A percentile compares a stretch with the other conserved stretches of the same genome.
Evolutionary conservation across 176 grass and related monocot genomes (phyloP).

Genomic region (Lolium multiflorum): DNA sequence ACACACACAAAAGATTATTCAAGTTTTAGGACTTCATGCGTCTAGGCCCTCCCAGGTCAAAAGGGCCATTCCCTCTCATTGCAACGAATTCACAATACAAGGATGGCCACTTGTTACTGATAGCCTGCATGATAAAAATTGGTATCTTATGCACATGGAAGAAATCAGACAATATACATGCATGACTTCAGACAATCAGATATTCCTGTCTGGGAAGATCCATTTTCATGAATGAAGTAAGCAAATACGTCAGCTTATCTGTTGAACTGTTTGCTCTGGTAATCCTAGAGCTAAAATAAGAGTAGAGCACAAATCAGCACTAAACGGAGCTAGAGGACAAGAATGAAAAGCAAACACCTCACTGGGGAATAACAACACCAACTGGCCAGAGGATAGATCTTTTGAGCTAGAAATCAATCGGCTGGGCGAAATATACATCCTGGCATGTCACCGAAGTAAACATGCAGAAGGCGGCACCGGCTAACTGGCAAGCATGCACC

Average conservation of each 20-base stretch:
- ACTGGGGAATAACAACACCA: conserved; percentile 28
- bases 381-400: conserved; percentile 31
- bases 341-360: conserved; percentile 30
- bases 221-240: conserved; percentile 28
- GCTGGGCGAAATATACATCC: conserved; percentile 52
- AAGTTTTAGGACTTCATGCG: too few species aligned
- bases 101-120: background rate
- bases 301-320: conserved; percentile 44
- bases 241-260: conserved; percentile 36
- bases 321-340: conserved; percentile 19
- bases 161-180: conserved; percentile 15
- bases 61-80: background rate
- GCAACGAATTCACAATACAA: background rate
- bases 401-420: conserved; percentile 40
- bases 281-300: conserved; percentile 25
- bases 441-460: conserved; percentile 37
- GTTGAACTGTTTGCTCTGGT: conserved; percentile 25
- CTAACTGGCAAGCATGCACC: conserved; percentile 33
- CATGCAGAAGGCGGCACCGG: conserved; percentile 2
- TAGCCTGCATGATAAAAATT: background rate
- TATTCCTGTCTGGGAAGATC: conserved; percentile 5
- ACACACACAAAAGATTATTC: too few species aligned
- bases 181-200: conserved; percentile 41
- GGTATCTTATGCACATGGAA: conserved; percentile 7
- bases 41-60: background rate